phyloP scores from a whole-genome alignment of 148 eudicot species.

The Euryodendron excelsum region DNA sequence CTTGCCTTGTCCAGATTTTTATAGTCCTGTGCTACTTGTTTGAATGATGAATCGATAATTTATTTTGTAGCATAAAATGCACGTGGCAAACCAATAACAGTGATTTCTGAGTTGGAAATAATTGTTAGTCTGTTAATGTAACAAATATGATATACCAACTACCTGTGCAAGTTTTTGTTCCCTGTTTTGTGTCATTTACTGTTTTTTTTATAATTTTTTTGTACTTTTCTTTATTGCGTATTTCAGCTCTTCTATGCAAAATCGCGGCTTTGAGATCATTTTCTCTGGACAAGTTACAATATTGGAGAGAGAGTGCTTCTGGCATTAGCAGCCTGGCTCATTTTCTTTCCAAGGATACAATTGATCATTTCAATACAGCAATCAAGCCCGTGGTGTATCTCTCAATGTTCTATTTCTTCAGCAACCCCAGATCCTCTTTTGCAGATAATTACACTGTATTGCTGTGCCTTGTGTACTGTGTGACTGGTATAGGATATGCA shows the following conservation, averaged over 20 bases:
- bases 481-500: slow-evolving; percentile 83
- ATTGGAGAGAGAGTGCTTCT: slow-evolving; percentile 87
- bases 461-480: slow-evolving; percentile 86
- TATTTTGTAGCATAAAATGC: background rate
- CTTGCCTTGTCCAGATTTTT: background rate
- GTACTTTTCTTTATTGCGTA: background rate
- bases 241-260: slow-evolving; percentile 94
- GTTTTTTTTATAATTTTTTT: background rate
- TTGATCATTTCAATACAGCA: slow-evolving; percentile 74
- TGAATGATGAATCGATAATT: background rate
- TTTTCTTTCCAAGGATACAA: slow-evolving; percentile 84
- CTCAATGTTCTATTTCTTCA: slow-evolving; percentile 91
- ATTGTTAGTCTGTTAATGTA: background rate
- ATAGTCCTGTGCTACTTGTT: background rate
- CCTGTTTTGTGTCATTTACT: background rate
- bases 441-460: slow-evolving; percentile 68
- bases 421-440: slow-evolving; percentile 90
- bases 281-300: slow-evolving; percentile 85
- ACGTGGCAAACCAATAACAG: background rate
- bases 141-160: background rate
- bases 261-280: slow-evolving; percentile 88
- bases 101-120: background rate
- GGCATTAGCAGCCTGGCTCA: slow-evolving; percentile 96
- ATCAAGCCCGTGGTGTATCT: slow-evolving; percentile 88
- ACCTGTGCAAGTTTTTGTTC: background rate